Base-by-base conservation (phyloP, 2,329 filamentous ascomycete species). In the Sporothrix euskadiensis region DNA sequence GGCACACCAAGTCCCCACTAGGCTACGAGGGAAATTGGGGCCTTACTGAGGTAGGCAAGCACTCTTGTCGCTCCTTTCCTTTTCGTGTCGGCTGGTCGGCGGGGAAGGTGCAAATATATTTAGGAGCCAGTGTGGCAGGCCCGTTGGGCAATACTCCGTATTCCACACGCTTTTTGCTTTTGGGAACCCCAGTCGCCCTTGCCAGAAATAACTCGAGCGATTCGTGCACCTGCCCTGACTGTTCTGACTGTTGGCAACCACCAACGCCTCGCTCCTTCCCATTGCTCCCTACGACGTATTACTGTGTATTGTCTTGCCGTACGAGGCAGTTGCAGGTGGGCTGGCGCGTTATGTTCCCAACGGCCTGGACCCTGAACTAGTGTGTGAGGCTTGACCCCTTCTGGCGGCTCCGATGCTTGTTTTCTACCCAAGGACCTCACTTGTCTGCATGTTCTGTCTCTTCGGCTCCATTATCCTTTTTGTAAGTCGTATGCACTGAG, bases 301-400 rank as follows among this genome's bases (percentile, higher is more conserved):
- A 26, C 2, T 26, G 26, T 26, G 41, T 44, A 44, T 44, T 44
- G 26, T 26, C 26, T 26, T 26, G 26, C 41, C 41, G 41, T 54
- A 54, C 49, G 22, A 54, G n/a, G 16, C 32, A 47, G 41, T 22
- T 12, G 10, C 61, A 14, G 16, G 7, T 22, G 39, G 59, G 19
- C 35, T 41, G 32, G 32, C 35, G 32, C 35, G 35, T 41, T 26
- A 22, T 26, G 59, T 63, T 41, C 59, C 32, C 16, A 61, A 61
- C n/a, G 32, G 61, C 41, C 63, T 66, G 63, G 63, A 66, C 63
- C 59, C 63, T 66, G 63, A 9, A 32, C 63, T 66, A 66, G 41
- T 2, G 63, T 10, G 19, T 19, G 35, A 44, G 35, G 59, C 35
- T 59, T 59, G 56, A 35, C 56, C 14, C 35, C n/a, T 65, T 65